Conservation (phyloP, 164 flowering plant species). For the Dillenia turbinata region DNA sequence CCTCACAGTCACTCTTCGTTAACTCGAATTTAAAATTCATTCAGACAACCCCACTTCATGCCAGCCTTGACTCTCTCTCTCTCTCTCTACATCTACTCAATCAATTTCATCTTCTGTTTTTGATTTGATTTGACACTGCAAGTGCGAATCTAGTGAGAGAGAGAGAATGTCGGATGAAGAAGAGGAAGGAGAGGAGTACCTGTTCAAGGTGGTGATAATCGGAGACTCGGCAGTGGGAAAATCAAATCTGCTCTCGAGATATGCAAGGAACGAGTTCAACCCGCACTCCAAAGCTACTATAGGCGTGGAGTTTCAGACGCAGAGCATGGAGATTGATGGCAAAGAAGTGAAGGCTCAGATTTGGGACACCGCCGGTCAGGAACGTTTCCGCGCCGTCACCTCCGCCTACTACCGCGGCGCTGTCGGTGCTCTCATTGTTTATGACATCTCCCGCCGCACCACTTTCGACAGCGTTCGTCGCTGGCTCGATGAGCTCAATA, state of each 20-base stretch:
- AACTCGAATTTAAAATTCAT: too few relatives aligned
- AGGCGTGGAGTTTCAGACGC: conserved; percentile 40
- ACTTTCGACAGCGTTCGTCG: conserved; percentile 34
- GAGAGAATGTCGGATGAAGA: conserved; percentile 10
- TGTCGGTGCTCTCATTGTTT: conserved; percentile 34
- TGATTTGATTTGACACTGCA: too few relatives aligned
- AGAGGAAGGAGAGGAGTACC: conserved; percentile 30
- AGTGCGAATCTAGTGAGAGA: too few relatives aligned
- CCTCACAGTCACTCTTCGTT: too few relatives aligned
- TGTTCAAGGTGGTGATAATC: conserved; percentile 37
- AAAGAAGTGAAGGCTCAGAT: conserved; percentile 42
- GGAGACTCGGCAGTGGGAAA: conserved; percentile 40
- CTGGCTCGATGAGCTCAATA: conserved; percentile 40
- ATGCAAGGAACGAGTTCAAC: conserved; percentile 36
- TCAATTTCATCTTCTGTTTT: too few relatives aligned
- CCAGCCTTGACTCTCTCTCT: too few relatives aligned
- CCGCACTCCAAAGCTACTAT: conserved; percentile 36
- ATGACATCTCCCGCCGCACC: conserved; percentile 27
- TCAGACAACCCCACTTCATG: too few relatives aligned
- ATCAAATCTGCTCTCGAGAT: conserved; percentile 34
- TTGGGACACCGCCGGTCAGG: conserved; percentile 45
- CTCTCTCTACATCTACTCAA: too few relatives aligned
- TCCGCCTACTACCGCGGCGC: conserved; percentile 43
- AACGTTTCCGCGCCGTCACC: conserved; percentile 38
- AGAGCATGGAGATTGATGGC: conserved; percentile 33